Evolutionary conservation across 768 basidiomycete genomes (phyloP).

Genomic region (Kwoniella dendrophila): DNA sequence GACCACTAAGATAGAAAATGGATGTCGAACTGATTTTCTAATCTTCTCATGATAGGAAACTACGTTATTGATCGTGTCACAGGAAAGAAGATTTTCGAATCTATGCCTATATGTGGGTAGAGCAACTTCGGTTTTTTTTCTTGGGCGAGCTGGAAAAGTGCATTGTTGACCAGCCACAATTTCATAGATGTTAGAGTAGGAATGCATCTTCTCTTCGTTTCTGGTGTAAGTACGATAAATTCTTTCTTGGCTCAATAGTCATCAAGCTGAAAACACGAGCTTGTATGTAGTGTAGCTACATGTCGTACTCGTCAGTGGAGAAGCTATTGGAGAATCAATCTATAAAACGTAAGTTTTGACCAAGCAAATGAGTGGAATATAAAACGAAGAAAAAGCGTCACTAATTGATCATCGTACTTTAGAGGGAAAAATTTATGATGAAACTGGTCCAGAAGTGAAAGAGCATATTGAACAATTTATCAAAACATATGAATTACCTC

Average conservation of each 20-base stretch:
- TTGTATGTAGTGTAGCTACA: conserved; percentile 28
- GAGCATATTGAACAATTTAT: conserved; percentile 56
- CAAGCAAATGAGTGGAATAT: no score
- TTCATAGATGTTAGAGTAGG: conserved; percentile 40
- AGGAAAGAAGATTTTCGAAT: conserved; percentile 66
- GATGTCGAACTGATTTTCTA: conserved; percentile 2
- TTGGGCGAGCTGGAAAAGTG: not conserved
- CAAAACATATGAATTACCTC: conserved; percentile 58
- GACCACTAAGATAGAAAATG: no score
- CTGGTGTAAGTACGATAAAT: conserved; percentile 31
- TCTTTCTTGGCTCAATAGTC: not conserved
- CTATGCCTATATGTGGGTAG: conserved; percentile 66
- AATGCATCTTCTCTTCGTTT: conserved; percentile 72
- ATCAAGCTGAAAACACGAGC: not conserved
- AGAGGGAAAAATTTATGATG: conserved; percentile 55
- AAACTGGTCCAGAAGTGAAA: conserved; percentile 46
- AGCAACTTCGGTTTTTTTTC: not conserved
- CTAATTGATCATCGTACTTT: not conserved
- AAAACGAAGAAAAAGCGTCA: no score
- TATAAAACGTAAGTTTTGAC: conserved; percentile 45
- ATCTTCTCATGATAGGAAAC: conserved; percentile 43
- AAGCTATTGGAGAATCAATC: conserved; percentile 48
- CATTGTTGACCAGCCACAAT: no score
- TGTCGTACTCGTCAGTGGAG: conserved; percentile 45
- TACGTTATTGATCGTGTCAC: conserved; percentile 55